Evolutionary conservation across 2,329 filamentous ascomycete species (phyloP).

Genomic region (Akanthomyces dipterigenus): DNA sequence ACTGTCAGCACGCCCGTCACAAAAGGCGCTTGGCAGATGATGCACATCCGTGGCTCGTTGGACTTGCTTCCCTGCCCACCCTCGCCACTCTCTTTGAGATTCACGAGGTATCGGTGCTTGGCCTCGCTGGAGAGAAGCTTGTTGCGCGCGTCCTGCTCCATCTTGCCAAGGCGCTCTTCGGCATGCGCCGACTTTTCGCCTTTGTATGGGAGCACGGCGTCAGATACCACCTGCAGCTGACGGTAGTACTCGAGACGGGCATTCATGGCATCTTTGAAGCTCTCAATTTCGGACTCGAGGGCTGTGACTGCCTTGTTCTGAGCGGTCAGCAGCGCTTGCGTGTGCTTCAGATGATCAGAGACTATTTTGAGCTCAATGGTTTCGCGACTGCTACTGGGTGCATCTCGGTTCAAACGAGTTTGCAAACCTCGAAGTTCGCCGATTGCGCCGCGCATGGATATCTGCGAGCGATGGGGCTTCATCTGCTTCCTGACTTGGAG

Average conservation of each 20-base stretch:
- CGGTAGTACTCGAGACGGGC: constrained; percentile 81
- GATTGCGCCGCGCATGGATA: constrained; percentile 65
- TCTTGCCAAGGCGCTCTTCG: constrained; percentile 28
- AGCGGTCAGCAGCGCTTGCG: constrained; percentile 46
- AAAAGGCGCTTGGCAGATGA: constrained; percentile 77
- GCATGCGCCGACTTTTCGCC: constrained; percentile 49
- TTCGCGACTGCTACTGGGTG: constrained; percentile 41
- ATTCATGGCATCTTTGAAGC: constrained; percentile 76
- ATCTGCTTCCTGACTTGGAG: constrained; percentile 39
- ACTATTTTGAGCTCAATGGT: constrained; percentile 61
- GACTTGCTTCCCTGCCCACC: constrained; percentile 36
- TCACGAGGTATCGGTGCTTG: constrained; percentile 65
- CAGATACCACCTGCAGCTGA: constrained; percentile 85
- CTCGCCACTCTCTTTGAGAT: constrained; percentile 47
- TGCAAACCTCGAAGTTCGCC: constrained; percentile 61
- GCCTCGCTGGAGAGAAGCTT: constrained; percentile 59
- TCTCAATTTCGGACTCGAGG: constrained; percentile 65
- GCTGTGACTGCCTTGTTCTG: constrained; percentile 42
- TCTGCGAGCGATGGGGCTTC: constrained; percentile 42
- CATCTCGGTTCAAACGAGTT: constrained; percentile 42
- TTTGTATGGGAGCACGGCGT: constrained; percentile 72
- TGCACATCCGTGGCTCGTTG: constrained; percentile 63
- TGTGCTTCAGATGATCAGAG: constrained; percentile 52
- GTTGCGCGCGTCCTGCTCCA: constrained; percentile 38
- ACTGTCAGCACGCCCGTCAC: constrained; percentile 74